A percentile compares a stretch with the other conserved stretches of the same genome.
Evolutionary conservation across 345 rosid genomes (phyloP).

Genomic region (Hibiscus mutabilis): DNA sequence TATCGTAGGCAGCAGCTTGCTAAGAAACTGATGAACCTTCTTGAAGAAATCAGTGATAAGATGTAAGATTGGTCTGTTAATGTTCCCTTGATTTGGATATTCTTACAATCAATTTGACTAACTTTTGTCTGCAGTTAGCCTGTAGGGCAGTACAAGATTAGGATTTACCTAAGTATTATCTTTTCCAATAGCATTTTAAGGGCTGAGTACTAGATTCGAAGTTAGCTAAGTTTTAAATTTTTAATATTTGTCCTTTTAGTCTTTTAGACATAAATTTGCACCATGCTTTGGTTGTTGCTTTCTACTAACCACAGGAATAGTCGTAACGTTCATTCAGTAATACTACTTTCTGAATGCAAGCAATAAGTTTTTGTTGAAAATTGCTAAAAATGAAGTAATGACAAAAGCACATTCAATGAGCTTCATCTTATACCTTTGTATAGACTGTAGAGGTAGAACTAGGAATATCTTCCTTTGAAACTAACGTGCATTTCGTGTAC

Average conservation of each 20-base stretch:
- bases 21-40: slow-evolving; percentile 46
- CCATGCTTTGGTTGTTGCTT: not conserved
- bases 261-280: not conserved
- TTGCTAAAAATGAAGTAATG: not conserved
- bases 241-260: not conserved
- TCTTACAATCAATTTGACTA: not conserved
- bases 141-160: not conserved
- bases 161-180: not conserved
- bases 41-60: slow-evolving; percentile 1
- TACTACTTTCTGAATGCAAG: too few species aligned
- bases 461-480: not conserved
- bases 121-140: not conserved
- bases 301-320: too few species aligned
- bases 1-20: slow-evolving; percentile 90
- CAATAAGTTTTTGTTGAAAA: not conserved
- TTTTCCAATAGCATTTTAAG: not conserved
- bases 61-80: slow-evolving; percentile 23
- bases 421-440: not conserved
- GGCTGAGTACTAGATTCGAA: not conserved
- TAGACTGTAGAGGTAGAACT: not conserved
- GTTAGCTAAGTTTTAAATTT: not conserved
- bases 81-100: not conserved
- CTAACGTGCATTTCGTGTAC: not conserved
- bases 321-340: too few species aligned
- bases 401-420: not conserved